Evolutionary conservation across 108 stramenopile genomes (phyloP), one percentile per base, ranked within the genome.

Genomic region (Aurantiochytrium sp.): DNA sequence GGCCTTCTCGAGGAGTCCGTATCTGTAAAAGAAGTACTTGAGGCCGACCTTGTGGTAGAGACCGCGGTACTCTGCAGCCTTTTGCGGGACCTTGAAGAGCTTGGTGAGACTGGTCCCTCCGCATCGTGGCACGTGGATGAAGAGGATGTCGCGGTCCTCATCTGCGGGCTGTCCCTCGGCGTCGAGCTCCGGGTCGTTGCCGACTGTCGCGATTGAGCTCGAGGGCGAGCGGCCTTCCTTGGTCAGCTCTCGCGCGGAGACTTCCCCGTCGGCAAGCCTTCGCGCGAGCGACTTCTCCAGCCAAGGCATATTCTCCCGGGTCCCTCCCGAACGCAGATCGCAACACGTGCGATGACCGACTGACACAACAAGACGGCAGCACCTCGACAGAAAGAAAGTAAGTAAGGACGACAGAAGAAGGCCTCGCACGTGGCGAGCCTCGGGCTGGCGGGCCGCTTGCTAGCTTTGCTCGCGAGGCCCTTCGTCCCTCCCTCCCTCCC

Each of bases 121-220:
- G 87, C 93, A 95, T 87, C 94, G 87, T 14, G 94, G 94, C 10
- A 95, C 93, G 43, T 95, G 94, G 42, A 95, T 88, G 90, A 95
- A 95, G 71, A 95, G 92, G 5, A 95, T 89, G 19, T 92, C 64
- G 6, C 64, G 64, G 64, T 69, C 64, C 21, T 69, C 18, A 2
- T 8, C 64, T 23, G 55, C 55, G 55, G 42, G 64, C 42, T 8
- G 21, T 23, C 12, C 42, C 10, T 12, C 64, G 21, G 64, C 64
- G 8, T 69, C 64, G 14, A 0, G 64, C 10, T 69, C 64, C 42
- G 18, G 14, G 3, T 1, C 14, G 8, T 8, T 28, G 8, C 8
- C 6, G 42, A 18, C 64, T 42, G 64, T 42, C n/a, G 59, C 59
- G 35, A 69, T 42, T 4, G 64, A 35, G 35, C 35, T 23, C 35